Conservation (phyloP, 2,329 filamentous ascomycete genomes). For the Nothopassalora personata region DNA sequence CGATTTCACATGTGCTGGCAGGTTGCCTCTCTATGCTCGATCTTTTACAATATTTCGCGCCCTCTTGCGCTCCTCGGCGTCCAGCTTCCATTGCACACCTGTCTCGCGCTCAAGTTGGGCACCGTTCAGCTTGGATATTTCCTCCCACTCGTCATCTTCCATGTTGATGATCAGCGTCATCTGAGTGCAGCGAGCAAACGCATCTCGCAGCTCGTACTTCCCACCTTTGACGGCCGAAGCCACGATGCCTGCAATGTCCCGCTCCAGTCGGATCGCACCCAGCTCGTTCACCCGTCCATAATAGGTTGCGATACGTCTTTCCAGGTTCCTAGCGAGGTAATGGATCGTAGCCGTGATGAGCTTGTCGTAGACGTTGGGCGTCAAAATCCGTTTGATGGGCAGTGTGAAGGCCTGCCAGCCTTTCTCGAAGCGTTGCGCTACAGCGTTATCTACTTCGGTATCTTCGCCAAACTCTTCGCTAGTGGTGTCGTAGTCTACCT, state of each 20-base stretch:
- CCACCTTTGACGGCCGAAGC: slow-evolving; percentile 59
- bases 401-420: slow-evolving; percentile 82
- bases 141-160: slow-evolving; percentile 94
- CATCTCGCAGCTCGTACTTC: slow-evolving; percentile 71
- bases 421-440: slow-evolving; percentile 72
- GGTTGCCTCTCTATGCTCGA: background rate
- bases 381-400: slow-evolving; percentile 80
- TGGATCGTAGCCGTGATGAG: slow-evolving; percentile 68
- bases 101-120: slow-evolving; percentile 50
- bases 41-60: slow-evolving; percentile 51
- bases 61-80: slow-evolving; percentile 65
- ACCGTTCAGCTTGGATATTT: slow-evolving; percentile 47
- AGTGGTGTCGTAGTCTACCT: slow-evolving; percentile 74
- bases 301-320: slow-evolving; percentile 81
- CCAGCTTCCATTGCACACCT: slow-evolving; percentile 67
- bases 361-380: slow-evolving; percentile 66
- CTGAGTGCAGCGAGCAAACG: slow-evolving; percentile 71
- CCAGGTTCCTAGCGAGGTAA: slow-evolving; percentile 71
- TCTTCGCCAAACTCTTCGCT: slow-evolving; percentile 52
- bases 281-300: slow-evolving; percentile 73
- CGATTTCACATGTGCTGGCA: background rate
- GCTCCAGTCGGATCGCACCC: slow-evolving; percentile 75
- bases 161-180: slow-evolving; percentile 84
- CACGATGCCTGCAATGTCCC: slow-evolving; percentile 75
- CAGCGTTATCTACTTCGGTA: slow-evolving; percentile 53